phyloP scores from a whole-genome alignment of 805 yeast genomes.

The Sporopachydermia lactativora region DNA sequence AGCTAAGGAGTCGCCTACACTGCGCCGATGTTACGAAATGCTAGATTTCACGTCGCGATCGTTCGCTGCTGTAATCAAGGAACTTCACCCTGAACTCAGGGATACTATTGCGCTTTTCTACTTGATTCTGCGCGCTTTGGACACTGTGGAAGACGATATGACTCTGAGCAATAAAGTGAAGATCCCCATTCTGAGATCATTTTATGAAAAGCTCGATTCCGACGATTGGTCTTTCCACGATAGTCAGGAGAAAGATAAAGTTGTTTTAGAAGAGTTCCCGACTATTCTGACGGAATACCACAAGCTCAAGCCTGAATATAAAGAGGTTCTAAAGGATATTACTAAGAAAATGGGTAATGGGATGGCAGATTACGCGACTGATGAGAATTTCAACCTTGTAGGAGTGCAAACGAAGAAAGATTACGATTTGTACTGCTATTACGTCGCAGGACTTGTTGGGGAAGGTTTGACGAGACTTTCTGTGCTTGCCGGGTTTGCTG shows the following conservation, averaged over 20 bases:
- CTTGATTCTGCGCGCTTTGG: conserved; percentile 76
- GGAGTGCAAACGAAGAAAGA: conserved; percentile 73
- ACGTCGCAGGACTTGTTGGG: conserved; percentile 96
- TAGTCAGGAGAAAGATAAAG: conserved; percentile 64
- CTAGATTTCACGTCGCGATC: conserved; percentile 70
- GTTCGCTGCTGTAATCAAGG: conserved; percentile 86
- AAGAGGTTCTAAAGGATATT: conserved; percentile 63
- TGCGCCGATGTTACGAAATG: conserved; percentile 53
- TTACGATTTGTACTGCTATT: conserved; percentile 85
- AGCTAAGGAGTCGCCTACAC: conserved; percentile 25
- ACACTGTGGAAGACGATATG: conserved; percentile 96
- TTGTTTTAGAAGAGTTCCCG: conserved; percentile 71
- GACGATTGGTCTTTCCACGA: conserved; percentile 76
- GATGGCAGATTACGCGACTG: conserved; percentile 84
- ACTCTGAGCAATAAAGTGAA: conserved; percentile 58
- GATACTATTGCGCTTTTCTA: conserved; percentile 72
- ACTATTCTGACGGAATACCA: conserved; percentile 57
- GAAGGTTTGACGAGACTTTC: conserved; percentile 83
- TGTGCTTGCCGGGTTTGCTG: conserved; percentile 60
- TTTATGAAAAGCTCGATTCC: conserved; percentile 45
- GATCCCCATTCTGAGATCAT: conserved; percentile 57
- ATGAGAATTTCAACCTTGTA: conserved; percentile 61
- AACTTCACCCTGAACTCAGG: conserved; percentile 80
- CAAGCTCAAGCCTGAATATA: conserved; percentile 58
- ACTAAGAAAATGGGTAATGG: conserved; percentile 89